Evolutionary conservation across 1,284 basidiomycete species (phyloP).

Genomic region (Puccinia coronata): DNA sequence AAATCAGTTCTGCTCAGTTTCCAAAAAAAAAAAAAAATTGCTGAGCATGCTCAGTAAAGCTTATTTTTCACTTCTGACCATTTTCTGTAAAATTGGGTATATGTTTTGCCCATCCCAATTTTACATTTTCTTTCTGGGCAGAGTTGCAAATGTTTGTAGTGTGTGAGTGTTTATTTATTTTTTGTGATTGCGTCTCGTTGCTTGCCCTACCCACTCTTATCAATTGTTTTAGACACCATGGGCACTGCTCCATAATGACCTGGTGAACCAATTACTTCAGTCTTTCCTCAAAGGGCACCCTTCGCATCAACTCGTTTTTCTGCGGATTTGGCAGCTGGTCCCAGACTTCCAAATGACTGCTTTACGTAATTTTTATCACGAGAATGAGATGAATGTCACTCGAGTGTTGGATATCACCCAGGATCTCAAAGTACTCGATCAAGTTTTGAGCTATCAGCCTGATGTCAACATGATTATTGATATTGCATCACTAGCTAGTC

Average conservation of each 20-base stretch:
- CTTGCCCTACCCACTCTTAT: conserved; percentile 10
- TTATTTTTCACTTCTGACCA: too few relatives aligned
- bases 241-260: conserved; percentile 80
- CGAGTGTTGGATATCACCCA: conserved; percentile 92
- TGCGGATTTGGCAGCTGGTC: conserved; percentile 89
- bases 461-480: conserved; percentile 73
- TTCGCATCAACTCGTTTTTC: conserved; percentile 92
- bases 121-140: too few relatives aligned
- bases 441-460: conserved; percentile 38
- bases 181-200: conserved; percentile 8
- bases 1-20: too few relatives aligned
- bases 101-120: too few relatives aligned
- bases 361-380: conserved; percentile 86
- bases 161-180: too few relatives aligned
- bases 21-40: too few relatives aligned
- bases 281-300: conserved; percentile 92
- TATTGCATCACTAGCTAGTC: conserved; percentile 86
- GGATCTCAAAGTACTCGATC: conserved; percentile 69
- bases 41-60: too few relatives aligned
- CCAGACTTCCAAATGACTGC: conserved; percentile 80
- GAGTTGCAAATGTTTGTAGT: too few relatives aligned
- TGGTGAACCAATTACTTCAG: conserved; percentile 78
- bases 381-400: conserved; percentile 88
- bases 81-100: too few relatives aligned
- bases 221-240: conserved; percentile 68